Evolutionary conservation across 108 stramenopile species (phyloP), one percentile per base, ranked within the genome.

Genomic region (Aurantiochytrium sp.): DNA sequence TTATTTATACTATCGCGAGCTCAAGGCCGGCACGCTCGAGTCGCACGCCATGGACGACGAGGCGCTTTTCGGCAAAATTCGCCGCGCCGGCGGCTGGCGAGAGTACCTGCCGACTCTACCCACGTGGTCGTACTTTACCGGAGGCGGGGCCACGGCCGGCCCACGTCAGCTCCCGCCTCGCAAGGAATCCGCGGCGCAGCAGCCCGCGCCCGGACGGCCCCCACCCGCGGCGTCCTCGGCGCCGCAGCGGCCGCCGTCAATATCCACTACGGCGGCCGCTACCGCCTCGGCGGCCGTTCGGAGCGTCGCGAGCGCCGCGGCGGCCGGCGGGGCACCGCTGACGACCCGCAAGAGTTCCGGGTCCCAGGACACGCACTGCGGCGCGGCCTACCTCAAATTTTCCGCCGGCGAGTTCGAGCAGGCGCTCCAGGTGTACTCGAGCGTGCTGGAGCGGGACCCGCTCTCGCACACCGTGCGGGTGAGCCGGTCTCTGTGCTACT

Each of bases 381-480:
- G 73, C n/a, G 73, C 39, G 12, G 73, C 73, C n/a, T 81, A 81
- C 24, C 30, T 81, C 24, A 81, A 81, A 81, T 81, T 81, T 42
- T 41, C 73, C 30, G 39, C 73, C 12, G 73, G 73, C 73, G 42
- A 81, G 39, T 81, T 48, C 24, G 42, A 48, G 39, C 73, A 81
- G 73, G 73, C 73, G 6, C 24, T 81, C 19, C 42, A 41, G 15
- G 73, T 81, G 12, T 81, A 81, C 39, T 27, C 73, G 45, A 81
- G 73, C 73, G 45, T 81, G 6, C 45, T 81, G 12, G 73, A 81
- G 73, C 2, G 73, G 24, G 73, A 81, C 42, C 73, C 73, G 1
- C 73, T 81, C 0, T 48, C 39, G 12, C 73, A 81, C 39, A 81
- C 73, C 0, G 73, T 81, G 21, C 73, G 73, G 8, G 73, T 81